Base-by-base conservation (phyloP, 2,329 filamentous ascomycete species). In the Fusarium sp. region DNA sequence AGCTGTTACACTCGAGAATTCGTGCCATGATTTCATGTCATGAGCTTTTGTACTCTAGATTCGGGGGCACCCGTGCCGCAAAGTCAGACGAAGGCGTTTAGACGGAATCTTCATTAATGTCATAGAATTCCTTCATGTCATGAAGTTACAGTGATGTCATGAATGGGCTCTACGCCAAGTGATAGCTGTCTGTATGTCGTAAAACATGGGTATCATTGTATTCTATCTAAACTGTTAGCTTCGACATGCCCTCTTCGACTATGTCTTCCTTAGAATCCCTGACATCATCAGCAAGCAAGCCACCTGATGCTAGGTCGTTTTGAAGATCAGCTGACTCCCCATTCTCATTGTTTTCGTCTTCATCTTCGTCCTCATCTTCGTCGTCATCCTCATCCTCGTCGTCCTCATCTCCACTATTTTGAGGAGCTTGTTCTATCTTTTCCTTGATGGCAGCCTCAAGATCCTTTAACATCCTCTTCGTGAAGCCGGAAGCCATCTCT, bases 381-480 rank as follows among this genome's bases (percentile, higher is more conserved):
- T 77, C 74, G 0, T 76, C 75, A 0, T 79, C 75, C 7, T 75
- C 72, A 0, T 75, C 73, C 3, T 77, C 75, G 0, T 76, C 75
- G 0, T 73, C 70, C 3, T 75, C 72, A 3, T 75, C 73, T 17
- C 75, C 79, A 1, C 77, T 76, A 19, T 80, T 75, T n/a, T 77
- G 78, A 2, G 78, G 76, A n/a, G 81, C 76, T 46, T 78, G 65
- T 40, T 83, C 82, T 52, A 89, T 87, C 76, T 94, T 91, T 81
- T 92, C 91, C 71, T 90, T 90, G 81, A 99, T 96, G 69, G 97
- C 97, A 11, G 88, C 87, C 76, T 97, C 96, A 17, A 99, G 82
- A 71, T 99, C 96, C 78, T 96, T 97, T 17, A 93, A 88, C 91
- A 97, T 97, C 82, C 97, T 98, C 83, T 91, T 96, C 20, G 93